phyloP scores from a whole-genome alignment of 805 yeast species.

The Candida caryicola region DNA sequence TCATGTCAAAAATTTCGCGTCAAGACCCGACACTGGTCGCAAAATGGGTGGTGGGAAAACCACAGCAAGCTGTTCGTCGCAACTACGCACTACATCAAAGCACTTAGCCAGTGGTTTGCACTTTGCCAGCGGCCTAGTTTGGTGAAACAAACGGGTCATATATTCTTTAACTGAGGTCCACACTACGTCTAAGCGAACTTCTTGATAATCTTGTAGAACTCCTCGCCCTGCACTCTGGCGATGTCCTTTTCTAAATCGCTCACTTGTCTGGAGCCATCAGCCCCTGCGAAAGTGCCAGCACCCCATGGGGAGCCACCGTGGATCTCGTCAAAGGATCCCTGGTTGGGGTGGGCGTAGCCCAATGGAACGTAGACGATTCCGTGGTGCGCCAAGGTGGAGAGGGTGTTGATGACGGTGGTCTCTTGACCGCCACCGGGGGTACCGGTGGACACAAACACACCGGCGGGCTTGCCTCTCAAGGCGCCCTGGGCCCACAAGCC shows the following conservation, averaged over 20 bases:
- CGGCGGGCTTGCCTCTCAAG: slow-evolving; percentile 22
- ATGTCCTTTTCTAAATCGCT: slow-evolving; percentile 19
- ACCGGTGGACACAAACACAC: slow-evolving; percentile 24
- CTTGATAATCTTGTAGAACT: slow-evolving; percentile 16
- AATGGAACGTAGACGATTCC: slow-evolving; percentile 25
- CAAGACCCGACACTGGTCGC: too few relatives aligned
- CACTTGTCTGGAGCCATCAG: slow-evolving; percentile 20
- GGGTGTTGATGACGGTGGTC: slow-evolving; percentile 20
- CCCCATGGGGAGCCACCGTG: slow-evolving; percentile 30
- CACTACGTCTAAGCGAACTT: too few relatives aligned
- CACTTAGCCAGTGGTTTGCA: too few relatives aligned
- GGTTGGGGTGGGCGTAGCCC: slow-evolving; percentile 20
- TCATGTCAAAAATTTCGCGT: too few relatives aligned
- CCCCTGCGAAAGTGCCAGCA: slow-evolving; percentile 25
- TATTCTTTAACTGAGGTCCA: too few relatives aligned
- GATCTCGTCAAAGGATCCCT: slow-evolving; percentile 16
- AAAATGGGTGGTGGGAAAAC: too few relatives aligned
- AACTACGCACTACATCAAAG: too few relatives aligned
- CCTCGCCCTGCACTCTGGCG: slow-evolving; percentile 21
- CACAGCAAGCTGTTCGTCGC: too few relatives aligned
- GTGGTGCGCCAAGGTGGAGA: slow-evolving; percentile 24
- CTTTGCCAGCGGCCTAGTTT: too few relatives aligned
- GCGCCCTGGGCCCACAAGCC: slow-evolving; percentile 23
- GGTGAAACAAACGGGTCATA: too few relatives aligned
- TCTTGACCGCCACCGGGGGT: slow-evolving; percentile 26